Conservation (phyloP, 2,329 filamentous ascomycete species). For the Pezicula radicicola region DNA sequence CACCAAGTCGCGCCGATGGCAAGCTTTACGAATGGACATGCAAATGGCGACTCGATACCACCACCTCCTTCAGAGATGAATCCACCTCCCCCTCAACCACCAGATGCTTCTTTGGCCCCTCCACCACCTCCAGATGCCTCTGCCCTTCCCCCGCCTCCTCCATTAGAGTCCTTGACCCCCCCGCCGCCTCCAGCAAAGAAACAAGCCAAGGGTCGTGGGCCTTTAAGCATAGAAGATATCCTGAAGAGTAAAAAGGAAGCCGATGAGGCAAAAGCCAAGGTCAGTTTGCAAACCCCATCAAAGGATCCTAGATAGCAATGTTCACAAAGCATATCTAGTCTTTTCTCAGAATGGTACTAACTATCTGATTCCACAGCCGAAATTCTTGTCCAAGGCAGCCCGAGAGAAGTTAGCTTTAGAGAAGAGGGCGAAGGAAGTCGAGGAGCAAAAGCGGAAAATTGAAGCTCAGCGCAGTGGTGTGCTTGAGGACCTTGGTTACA, state of each 20-base stretch:
- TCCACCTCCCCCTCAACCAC: constrained; percentile 34
- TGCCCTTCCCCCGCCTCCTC: constrained; percentile 24
- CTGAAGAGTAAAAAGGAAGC: constrained; percentile 82
- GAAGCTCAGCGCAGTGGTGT: constrained; percentile 24
- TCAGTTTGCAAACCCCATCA: constrained; percentile 28
- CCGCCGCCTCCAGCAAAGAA: constrained; percentile 36
- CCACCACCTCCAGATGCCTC: constrained; percentile 36
- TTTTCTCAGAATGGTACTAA: constrained; percentile 18
- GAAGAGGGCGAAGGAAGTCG: constrained; percentile 70
- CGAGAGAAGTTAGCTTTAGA: constrained; percentile 78
- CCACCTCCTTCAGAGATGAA: constrained; percentile 19
- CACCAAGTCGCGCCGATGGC: constrained; percentile 9
- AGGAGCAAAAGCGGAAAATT: constrained; percentile 53
- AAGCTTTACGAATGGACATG: constrained; percentile 15
- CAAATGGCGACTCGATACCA: constrained; percentile 17
- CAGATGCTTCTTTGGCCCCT: constrained; percentile 30
- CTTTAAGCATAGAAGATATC: constrained; percentile 82
- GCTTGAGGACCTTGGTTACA: constrained; percentile 4
- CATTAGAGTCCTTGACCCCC: not conserved
- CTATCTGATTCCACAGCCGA: constrained; percentile 50
- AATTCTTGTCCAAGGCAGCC: constrained; percentile 81
- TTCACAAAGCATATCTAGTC: constrained; percentile 26
- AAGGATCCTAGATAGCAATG: constrained; percentile 18
- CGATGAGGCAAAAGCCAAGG: constrained; percentile 78
- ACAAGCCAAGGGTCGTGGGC: constrained; percentile 33